Conservation (phyloP, 805 yeast species). For the Wickerhamomyces chaumierensis region DNA sequence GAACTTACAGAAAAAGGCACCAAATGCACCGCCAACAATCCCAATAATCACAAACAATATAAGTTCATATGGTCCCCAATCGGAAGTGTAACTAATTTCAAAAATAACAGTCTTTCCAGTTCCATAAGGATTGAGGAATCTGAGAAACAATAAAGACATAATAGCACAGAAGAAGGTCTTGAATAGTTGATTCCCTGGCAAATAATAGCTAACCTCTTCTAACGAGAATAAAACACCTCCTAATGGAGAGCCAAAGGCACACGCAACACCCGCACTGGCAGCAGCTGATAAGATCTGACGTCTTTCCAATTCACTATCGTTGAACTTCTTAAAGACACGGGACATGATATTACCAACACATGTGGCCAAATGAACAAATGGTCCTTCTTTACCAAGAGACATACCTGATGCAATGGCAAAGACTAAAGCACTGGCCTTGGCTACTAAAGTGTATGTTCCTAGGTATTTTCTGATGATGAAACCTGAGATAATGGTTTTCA, state of each 20-base stretch:
- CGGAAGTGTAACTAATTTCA: constrained; percentile 36
- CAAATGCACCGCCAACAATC: constrained; percentile 40
- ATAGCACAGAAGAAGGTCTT: constrained; percentile 47
- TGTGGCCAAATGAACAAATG: constrained; percentile 48
- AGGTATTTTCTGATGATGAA: constrained; percentile 42
- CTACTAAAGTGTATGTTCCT: constrained; percentile 38
- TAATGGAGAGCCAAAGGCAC: constrained; percentile 49
- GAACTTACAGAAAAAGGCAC: constrained; percentile 37
- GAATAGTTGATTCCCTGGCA: constrained; percentile 43
- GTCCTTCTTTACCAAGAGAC: constrained; percentile 51
- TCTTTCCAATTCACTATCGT: constrained; percentile 35
- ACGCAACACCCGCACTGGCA: constrained; percentile 48
- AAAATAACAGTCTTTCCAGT: constrained; percentile 48
- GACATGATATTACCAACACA: constrained; percentile 46
- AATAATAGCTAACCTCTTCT: constrained; percentile 45
- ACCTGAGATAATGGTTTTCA: constrained; percentile 47
- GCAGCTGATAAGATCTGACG: constrained; percentile 45
- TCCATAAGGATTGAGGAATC: constrained; percentile 45
- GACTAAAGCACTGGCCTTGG: constrained; percentile 36
- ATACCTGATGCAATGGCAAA: constrained; percentile 48
- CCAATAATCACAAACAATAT: constrained; percentile 35
- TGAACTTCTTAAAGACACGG: constrained; percentile 32
- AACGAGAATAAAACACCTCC: constrained; percentile 48
- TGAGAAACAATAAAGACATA: constrained; percentile 37
- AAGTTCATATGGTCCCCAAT: constrained; percentile 41